Evolutionary conservation across 768 basidiomycete genomes (phyloP).

Genomic region (Thelephora ganbajun): DNA sequence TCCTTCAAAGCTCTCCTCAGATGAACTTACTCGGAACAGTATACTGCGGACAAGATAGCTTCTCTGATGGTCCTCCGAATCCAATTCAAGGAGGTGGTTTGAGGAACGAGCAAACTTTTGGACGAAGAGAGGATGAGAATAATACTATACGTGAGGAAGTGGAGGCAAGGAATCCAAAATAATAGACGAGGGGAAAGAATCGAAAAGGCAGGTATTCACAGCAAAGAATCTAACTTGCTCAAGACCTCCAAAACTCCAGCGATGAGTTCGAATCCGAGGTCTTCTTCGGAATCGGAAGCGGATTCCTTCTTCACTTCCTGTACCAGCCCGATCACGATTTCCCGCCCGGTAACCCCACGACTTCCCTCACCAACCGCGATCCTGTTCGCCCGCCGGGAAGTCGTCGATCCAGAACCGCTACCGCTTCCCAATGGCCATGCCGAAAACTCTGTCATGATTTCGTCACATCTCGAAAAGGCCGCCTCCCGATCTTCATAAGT

Average conservation of each 20-base stretch:
- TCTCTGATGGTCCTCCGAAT: no score
- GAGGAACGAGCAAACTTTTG: no score
- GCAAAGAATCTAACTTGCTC: slow-evolving; percentile 78
- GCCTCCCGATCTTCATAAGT: slow-evolving; percentile 89
- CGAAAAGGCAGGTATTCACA: slow-evolving; percentile 23
- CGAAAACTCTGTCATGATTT: slow-evolving; percentile 83
- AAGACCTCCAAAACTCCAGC: slow-evolving; percentile 90
- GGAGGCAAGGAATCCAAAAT: no score
- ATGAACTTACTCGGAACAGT: no score
- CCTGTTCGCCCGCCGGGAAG: slow-evolving; percentile 25
- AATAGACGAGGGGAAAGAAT: no score
- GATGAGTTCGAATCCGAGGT: slow-evolving; percentile 80
- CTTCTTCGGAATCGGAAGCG: slow-evolving; percentile 38
- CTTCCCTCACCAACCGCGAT: slow-evolving; percentile 38
- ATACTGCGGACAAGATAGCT: no score
- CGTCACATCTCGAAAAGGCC: slow-evolving; percentile 88
- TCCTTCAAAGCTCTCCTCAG: no score
- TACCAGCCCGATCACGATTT: slow-evolving; percentile 61
- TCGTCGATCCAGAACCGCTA: slow-evolving; percentile 7
- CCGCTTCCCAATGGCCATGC: slow-evolving; percentile 73
- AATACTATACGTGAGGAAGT: no score
- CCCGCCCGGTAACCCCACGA: slow-evolving; percentile 34
- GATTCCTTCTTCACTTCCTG: slow-evolving; percentile 64
- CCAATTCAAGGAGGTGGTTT: no score
- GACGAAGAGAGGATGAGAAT: no score